phyloP scores from a whole-genome alignment of 768 basidiomycete species.

The Cytidiella melzeri region DNA sequence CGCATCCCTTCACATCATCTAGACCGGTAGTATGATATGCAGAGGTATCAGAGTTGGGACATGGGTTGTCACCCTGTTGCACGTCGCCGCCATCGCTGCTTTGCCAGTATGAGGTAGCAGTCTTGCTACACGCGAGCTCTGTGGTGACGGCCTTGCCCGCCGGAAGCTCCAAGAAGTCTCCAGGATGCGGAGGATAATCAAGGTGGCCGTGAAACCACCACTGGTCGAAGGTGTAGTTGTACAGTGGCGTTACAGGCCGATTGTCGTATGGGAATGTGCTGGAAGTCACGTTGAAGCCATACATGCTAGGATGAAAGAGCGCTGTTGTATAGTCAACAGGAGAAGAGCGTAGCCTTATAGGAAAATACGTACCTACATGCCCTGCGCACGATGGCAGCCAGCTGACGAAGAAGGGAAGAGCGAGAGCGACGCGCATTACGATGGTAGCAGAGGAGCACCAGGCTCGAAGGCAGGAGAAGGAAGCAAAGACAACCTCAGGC shows the following conservation, averaged over 20 bases:
- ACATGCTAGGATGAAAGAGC: constrained; percentile 57
- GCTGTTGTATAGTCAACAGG: constrained; percentile 24
- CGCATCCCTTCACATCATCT: constrained; percentile 29
- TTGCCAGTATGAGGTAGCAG: constrained; percentile 50
- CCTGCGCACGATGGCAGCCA: not conserved
- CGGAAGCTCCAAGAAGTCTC: constrained; percentile 50
- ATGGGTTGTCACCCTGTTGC: constrained; percentile 43
- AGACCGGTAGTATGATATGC: constrained; percentile 51
- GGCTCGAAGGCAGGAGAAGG: not conserved
- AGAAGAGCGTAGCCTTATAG: not conserved
- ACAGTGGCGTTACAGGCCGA: constrained; percentile 44
- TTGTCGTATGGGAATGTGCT: constrained; percentile 55
- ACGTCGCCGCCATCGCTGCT: constrained; percentile 48
- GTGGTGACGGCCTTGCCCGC: constrained; percentile 45
- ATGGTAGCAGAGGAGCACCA: not conserved
- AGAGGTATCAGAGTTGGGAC: constrained; percentile 37
- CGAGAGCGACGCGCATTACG: not conserved
- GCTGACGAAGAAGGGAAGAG: not conserved
- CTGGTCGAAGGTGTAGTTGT: constrained; percentile 32
- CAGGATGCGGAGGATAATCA: constrained; percentile 42
- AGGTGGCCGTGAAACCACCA: constrained; percentile 62
- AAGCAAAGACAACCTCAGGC: not conserved
- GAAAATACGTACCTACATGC: not conserved
- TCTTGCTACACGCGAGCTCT: constrained; percentile 53
- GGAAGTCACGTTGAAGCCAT: constrained; percentile 58